A percentile compares a stretch with the other conserved stretches of the same genome.
phyloP scores from a whole-genome alignment of 176 grass and related monocot genomes.

The Raddia guianensis region DNA sequence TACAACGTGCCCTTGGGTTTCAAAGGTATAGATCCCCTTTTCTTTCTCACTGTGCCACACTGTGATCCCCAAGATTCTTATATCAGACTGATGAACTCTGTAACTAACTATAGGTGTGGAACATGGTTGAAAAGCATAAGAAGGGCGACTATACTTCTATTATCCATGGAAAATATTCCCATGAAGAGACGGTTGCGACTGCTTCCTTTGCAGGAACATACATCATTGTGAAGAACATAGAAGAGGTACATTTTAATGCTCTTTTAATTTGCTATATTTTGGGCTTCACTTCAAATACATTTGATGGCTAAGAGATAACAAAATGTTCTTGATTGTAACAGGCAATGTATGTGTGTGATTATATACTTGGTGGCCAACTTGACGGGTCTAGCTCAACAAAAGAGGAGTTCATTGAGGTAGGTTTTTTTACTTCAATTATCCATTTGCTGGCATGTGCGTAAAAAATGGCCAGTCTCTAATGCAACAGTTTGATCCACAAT shows the following conservation, averaged over 20 bases:
- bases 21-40: conserved; percentile 57
- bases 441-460: conserved; percentile 13
- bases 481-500: not conserved
- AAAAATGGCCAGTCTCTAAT: conserved; percentile 17
- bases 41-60: conserved; percentile 1
- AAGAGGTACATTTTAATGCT: conserved; percentile 51
- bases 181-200: conserved; percentile 97
- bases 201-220: conserved; percentile 94
- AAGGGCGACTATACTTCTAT: conserved; percentile 96
- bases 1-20: conserved; percentile 99
- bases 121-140: conserved; percentile 98
- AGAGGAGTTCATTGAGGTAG: conserved; percentile 81
- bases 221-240: conserved; percentile 88
- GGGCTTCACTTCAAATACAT: not conserved
- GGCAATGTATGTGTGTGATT: conserved; percentile 90
- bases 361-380: conserved; percentile 90
- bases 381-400: conserved; percentile 95
- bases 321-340: conserved; percentile 42
- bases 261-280: conserved; percentile 26
- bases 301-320: conserved; percentile 3
- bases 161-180: conserved; percentile 95
- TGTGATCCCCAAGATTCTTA: not conserved
- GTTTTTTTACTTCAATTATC: not conserved
- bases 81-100: not conserved
- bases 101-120: conserved; percentile 76